Evolutionary conservation across 345 rosid genomes (phyloP).

Genomic region (Eucalyptus curtisii): DNA sequence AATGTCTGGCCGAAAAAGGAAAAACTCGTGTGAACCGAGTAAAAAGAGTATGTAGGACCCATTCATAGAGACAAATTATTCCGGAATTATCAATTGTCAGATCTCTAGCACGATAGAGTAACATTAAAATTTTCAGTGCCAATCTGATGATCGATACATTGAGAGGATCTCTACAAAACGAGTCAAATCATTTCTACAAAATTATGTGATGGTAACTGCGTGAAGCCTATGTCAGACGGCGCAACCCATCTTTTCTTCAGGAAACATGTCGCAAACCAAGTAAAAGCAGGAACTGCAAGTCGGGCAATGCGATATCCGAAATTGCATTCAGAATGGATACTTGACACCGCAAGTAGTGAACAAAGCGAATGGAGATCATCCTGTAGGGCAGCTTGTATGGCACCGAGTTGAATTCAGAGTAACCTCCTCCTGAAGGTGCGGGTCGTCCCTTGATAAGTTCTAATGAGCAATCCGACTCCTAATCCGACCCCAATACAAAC

Average conservation of each 20-base stretch:
- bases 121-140: background rate
- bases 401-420: conserved; percentile 1
- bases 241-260: background rate
- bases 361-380: background rate
- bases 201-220: background rate
- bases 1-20: background rate
- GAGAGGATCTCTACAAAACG: background rate
- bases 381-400: background rate
- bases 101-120: background rate
- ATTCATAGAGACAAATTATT: background rate
- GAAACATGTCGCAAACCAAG: background rate
- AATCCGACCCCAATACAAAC: conserved; percentile 71
- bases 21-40: background rate
- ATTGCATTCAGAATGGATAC: background rate
- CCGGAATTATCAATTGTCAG: background rate
- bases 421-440: conserved; percentile 63
- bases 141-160: background rate
- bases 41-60: background rate
- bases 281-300: background rate
- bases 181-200: background rate
- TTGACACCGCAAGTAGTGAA: background rate
- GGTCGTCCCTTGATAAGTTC: conserved; percentile 68
- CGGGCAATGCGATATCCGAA: background rate
- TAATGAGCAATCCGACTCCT: conserved; percentile 75
- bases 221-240: background rate